A percentile compares a stretch with the other conserved stretches of the same genome.
Conservation (phyloP, 2,329 filamentous ascomycete species). For the Penicillium sp. region DNA sequence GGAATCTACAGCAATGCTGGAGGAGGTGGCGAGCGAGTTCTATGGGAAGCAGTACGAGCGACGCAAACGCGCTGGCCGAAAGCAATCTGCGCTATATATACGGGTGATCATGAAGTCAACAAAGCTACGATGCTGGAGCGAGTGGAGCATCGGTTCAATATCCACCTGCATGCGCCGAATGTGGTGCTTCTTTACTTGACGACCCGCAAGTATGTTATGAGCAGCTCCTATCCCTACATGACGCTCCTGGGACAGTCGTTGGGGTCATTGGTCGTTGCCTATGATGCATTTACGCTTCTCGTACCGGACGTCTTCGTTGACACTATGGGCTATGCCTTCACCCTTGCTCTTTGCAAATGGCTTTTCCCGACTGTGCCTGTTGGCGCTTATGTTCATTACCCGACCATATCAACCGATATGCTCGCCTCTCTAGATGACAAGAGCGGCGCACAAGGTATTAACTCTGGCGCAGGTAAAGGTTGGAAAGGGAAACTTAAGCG, state of each 20-base stretch:
- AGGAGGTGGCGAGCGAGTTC: slow-evolving; percentile 88
- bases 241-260: slow-evolving; percentile 92
- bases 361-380: slow-evolving; percentile 79
- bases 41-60: slow-evolving; percentile 91
- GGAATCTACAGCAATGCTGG: slow-evolving; percentile 71
- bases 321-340: slow-evolving; percentile 97
- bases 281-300: slow-evolving; percentile 87
- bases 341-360: slow-evolving; percentile 74
- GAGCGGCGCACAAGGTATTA: slow-evolving; percentile 66
- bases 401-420: slow-evolving; percentile 98
- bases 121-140: slow-evolving; percentile 74
- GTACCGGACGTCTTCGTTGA: slow-evolving; percentile 93
- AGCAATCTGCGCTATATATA: slow-evolving; percentile 89
- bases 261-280: slow-evolving; percentile 80
- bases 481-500: slow-evolving; percentile 67
- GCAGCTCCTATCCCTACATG: slow-evolving; percentile 84
- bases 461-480: slow-evolving; percentile 76
- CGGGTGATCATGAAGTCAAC: slow-evolving; percentile 83
- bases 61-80: slow-evolving; percentile 86
- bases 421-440: slow-evolving; percentile 70
- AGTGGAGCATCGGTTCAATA: slow-evolving; percentile 87
- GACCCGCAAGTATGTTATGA: slow-evolving; percentile 79
- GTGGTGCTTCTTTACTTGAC: slow-evolving; percentile 87
- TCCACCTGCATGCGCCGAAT: slow-evolving; percentile 75
- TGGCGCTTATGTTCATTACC: slow-evolving; percentile 94